Evolutionary conservation across 805 yeast genomes (phyloP).

Genomic region (Sungouiella thailandica): DNA sequence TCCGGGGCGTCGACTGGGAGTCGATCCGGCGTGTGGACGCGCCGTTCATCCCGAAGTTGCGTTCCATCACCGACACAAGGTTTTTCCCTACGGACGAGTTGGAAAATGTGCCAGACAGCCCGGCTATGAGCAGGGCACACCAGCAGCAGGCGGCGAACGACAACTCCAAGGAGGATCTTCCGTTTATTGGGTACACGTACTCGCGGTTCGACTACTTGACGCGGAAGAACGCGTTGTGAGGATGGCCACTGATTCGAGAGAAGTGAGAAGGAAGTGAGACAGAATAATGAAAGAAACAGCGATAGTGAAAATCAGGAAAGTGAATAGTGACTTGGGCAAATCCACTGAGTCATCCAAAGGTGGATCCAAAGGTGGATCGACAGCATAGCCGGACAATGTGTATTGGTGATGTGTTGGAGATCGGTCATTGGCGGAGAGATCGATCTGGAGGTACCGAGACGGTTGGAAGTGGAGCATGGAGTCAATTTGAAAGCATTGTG

Average conservation of each 20-base stretch:
- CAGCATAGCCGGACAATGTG: too few relatives aligned
- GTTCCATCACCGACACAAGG: slow-evolving; percentile 91
- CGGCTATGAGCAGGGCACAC: slow-evolving; percentile 52
- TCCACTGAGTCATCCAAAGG: too few relatives aligned
- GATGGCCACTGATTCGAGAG: not conserved
- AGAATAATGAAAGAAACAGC: not conserved
- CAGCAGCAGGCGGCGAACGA: slow-evolving; percentile 43
- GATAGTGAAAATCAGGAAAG: not conserved
- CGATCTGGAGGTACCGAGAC: too few relatives aligned
- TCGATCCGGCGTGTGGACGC: slow-evolving; percentile 84
- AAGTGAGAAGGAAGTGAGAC: not conserved
- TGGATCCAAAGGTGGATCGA: too few relatives aligned
- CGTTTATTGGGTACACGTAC: slow-evolving; percentile 96
- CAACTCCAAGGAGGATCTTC: slow-evolving; percentile 78
- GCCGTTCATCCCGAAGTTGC: slow-evolving; percentile 87
- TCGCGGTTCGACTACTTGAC: slow-evolving; percentile 92
- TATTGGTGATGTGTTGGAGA: too few relatives aligned
- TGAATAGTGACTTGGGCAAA: not conserved
- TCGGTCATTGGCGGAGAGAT: too few relatives aligned
- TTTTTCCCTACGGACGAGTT: slow-evolving; percentile 97
- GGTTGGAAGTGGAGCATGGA: too few relatives aligned
- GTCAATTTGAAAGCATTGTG: too few relatives aligned
- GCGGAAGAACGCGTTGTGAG: slow-evolving; percentile 53
- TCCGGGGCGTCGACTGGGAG: slow-evolving; percentile 95
- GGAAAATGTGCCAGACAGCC: slow-evolving; percentile 90